Evolutionary conservation across 2,329 filamentous ascomycete species (phyloP), one percentile per base, ranked within the genome.

Genomic region (Escovopsis sp.): DNA sequence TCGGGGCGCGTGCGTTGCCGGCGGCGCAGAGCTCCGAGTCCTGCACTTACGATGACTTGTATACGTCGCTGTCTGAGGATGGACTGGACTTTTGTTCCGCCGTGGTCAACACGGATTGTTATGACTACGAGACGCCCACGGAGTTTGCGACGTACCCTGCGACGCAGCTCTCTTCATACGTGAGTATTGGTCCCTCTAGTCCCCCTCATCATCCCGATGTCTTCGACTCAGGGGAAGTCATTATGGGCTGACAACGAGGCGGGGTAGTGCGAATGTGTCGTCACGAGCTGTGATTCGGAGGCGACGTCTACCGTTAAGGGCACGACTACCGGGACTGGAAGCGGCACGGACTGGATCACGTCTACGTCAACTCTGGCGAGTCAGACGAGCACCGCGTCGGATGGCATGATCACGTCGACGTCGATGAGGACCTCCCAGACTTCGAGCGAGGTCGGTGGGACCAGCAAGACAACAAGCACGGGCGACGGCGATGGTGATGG

Each of bases 1-100:
- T 30, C 26, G 41, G 4, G 32, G 44, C 28, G 10, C 33, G 36
- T 33, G 47, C 43, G 18, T 26, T 48, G 32, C 45, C 47, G 10
- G 48, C 47, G 3, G 35, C 18, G 6, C 42, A 42, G 35, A 26
- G 36, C 19, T 35, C 33, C 1, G 33, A 7, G 19, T 40, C 51
- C 1, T 61, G 59, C 42, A 48, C 50, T 1, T 50, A 44, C 3
- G 58, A 61, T 39, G 45, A 48, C 4, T 51, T 61, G 9, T 61
- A 57, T 41, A 55, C 53, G 1, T 59, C 58, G 1, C 51, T 61
- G 7, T 36, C 48, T 6, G 42, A 44, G 23, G 45, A 55, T n/a
- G 56, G 54, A 1, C 42, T 45, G 26, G 41, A 48, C 0, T 61
- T 59, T 30, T 61, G 59, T 42, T 56, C 53, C 1, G 52, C 48